Evolutionary conservation across 305 asterid genomes (phyloP).

Genomic region (Ajuga reptans): DNA sequence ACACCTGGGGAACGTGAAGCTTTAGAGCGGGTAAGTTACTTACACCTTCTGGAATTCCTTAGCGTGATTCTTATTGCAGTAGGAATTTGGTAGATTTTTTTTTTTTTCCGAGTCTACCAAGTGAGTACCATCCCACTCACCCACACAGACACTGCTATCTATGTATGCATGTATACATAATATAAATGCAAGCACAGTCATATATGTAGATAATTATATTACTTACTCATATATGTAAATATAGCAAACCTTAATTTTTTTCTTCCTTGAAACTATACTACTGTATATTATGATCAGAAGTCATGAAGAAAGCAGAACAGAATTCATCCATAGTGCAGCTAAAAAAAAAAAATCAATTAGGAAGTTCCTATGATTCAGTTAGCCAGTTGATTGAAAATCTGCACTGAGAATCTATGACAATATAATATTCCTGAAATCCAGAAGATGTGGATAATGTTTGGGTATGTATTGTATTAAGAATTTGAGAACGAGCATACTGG

Average conservation of each 20-base stretch:
- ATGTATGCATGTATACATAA: not conserved
- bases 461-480: not conserved
- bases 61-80: not conserved
- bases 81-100: too few species aligned
- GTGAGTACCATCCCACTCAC: not conserved
- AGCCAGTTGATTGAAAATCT: not conserved
- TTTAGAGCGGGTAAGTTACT: slow-evolving; percentile 52
- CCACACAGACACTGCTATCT: not conserved
- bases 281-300: not conserved
- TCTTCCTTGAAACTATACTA: not conserved
- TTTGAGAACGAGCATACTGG: not conserved
- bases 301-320: not conserved
- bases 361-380: not conserved
- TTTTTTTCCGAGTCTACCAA: too few species aligned
- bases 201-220: not conserved
- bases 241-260: not conserved
- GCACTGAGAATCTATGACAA: not conserved
- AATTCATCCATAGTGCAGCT: not conserved
- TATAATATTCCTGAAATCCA: not conserved
- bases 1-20: slow-evolving; percentile 82
- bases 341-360: not conserved
- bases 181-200: not conserved
- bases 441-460: not conserved
- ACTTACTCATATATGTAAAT: not conserved
- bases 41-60: not conserved